Evolutionary conservation across 768 basidiomycete species (phyloP).

Genomic region (Pisolithus marmoratus): DNA sequence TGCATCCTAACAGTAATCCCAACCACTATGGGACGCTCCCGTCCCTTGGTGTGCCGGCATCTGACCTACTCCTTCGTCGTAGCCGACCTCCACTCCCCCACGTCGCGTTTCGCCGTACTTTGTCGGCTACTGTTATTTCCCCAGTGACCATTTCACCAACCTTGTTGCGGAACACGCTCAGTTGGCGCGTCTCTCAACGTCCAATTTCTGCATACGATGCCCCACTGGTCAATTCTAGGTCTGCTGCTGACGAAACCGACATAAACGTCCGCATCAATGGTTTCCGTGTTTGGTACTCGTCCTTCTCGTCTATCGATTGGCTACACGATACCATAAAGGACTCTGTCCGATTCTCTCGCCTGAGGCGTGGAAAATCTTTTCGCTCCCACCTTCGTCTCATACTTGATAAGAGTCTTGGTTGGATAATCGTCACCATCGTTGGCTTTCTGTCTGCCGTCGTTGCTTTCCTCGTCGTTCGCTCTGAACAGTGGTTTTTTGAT

Average conservation of each 20-base stretch:
- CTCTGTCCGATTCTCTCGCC: conserved; percentile 69
- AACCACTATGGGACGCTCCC: conserved; percentile 57
- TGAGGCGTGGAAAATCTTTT: conserved; percentile 64
- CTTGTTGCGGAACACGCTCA: conserved; percentile 28
- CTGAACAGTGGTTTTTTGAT: conserved; percentile 89
- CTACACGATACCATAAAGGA: conserved; percentile 95
- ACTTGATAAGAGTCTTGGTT: conserved; percentile 77
- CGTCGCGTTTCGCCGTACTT: conserved; percentile 27
- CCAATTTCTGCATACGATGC: conserved; percentile 75
- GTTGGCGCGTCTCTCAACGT: conserved; percentile 42
- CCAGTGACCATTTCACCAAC: conserved; percentile 28
- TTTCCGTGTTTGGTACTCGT: conserved; percentile 80
- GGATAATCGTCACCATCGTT: conserved; percentile 85
- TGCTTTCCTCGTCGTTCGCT: conserved; percentile 81
- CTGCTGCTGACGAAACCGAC: conserved; percentile 36
- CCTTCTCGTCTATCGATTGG: conserved; percentile 92
- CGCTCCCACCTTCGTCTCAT: conserved; percentile 58
- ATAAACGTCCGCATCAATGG: conserved; percentile 73
- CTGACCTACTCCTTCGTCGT: conserved; percentile 28
- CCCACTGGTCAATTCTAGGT: conserved; percentile 27
- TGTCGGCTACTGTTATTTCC: conserved; percentile 32
- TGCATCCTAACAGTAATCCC: conserved; percentile 25
- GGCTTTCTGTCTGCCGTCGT: conserved; percentile 81
- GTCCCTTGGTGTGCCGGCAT: conserved; percentile 21
- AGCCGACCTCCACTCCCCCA: conserved; percentile 33